phyloP scores from a whole-genome alignment of 2,329 filamentous ascomycete species.

The Parasarocladium wereldwijsianum region DNA sequence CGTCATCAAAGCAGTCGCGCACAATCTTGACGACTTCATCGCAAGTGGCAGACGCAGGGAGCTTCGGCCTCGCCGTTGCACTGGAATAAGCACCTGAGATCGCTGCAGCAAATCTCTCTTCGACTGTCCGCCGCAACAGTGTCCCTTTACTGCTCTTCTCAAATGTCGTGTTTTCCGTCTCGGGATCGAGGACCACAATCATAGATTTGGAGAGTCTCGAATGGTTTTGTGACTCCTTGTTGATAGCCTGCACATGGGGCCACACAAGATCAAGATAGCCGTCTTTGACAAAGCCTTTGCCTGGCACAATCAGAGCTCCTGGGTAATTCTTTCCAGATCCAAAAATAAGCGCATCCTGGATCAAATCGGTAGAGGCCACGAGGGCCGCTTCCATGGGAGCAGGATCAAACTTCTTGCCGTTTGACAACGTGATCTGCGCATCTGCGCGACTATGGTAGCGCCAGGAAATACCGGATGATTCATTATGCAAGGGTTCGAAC shows the following conservation, averaged over 20 bases:
- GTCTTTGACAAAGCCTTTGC: conserved; percentile 13
- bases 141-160: conserved; percentile 52
- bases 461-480: conserved; percentile 9
- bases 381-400: conserved; percentile 43
- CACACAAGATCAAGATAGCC: conserved; percentile 25
- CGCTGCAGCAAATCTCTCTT: conserved; percentile 27
- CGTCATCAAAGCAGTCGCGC: conserved; percentile 14
- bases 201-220: conserved; percentile 33
- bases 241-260: conserved; percentile 29
- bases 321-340: conserved; percentile 41
- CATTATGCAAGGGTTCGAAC: conserved; percentile 39
- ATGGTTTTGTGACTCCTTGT: conserved; percentile 32
- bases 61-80: neutral
- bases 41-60: conserved; percentile 11
- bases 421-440: conserved; percentile 44
- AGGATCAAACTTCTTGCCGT: conserved; percentile 57
- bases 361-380: conserved; percentile 21
- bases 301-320: conserved; percentile 38
- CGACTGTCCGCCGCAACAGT: conserved; percentile 34
- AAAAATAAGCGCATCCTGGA: conserved; percentile 45
- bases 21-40: conserved; percentile 21
- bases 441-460: conserved; percentile 47
- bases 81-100: conserved; percentile 31
- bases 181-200: conserved; percentile 28
- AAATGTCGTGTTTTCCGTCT: conserved; percentile 14